Evolutionary conservation across 495 filamentous ascomycete species (phyloP), one percentile per base, ranked within the genome.

Genomic region (Aspergillus saccharolyticus): DNA sequence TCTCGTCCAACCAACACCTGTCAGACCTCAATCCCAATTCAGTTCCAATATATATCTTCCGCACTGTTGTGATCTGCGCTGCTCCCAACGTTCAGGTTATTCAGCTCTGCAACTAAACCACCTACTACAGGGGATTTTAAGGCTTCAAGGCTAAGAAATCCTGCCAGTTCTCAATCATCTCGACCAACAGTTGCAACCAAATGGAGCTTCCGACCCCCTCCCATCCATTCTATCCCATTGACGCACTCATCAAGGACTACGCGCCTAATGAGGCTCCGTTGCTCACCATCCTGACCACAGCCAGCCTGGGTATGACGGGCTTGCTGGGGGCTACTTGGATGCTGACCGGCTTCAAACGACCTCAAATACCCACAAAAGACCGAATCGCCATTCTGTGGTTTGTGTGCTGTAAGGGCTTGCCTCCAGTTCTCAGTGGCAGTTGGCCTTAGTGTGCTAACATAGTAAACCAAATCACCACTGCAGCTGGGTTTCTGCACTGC

Each of bases 171-270:
- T n/a, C n/a, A n/a, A n/a, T n/a, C n/a, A n/a, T n/a, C n/a, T n/a
- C 10, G 25, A 28, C 19, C 0, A 2, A 17, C 16, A 19, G 14
- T 3, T 17, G 10, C 15, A 44, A 19, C 42, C 60, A n/a, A 2
- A 70, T 72, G 66, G 33, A 56, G 20, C 47, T 58, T 39, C 50
- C 44, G 22, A 33, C 49, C 54, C 51, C 61, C 54, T 60, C 66
- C 18, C 88, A 93, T 60, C 88, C 89, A 10, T 93, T 91, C 68
- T 89, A 87, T 60, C 89, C 89, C 14, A 63, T 80, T 3, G 81
- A 82, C 48, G 81, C 80, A 15, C 54, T 74, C 18, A 83, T 94
- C 47, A 71, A 78, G 14, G 77, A 71, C 25, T 94, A 89, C 69
- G 64, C 76, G 45, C 75, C 82, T 56, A 89, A 89, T 71, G 72